These are phyloP conservation scores for Pichia sp. DNA, from an alignment of 1,139 yeast genomes.

Conservation along the genomic window DNA sequence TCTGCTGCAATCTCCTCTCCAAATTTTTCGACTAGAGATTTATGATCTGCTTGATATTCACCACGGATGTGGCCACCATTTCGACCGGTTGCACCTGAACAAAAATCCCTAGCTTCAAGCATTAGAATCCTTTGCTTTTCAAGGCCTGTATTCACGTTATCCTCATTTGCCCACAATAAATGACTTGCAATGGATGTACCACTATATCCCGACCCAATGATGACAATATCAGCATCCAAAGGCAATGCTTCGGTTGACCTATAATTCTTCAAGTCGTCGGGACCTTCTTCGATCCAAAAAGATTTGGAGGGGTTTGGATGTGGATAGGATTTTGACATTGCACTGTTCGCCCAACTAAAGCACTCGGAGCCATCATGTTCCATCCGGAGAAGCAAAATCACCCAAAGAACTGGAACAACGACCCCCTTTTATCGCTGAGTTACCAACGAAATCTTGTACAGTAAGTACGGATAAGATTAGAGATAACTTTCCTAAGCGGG, in stretches of 20 bases:
- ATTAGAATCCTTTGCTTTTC: constrained; percentile 19
- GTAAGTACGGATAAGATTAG: too few relatives aligned
- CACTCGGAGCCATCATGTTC: too few relatives aligned
- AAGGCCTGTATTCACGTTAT: constrained; percentile 8
- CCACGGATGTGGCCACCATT: constrained; percentile 44
- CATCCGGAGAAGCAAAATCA: too few relatives aligned
- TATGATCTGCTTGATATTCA: constrained; percentile 26
- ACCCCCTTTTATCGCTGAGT: too few relatives aligned
- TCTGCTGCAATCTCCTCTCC: constrained; percentile 30
- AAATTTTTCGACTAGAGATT: constrained; percentile 18
- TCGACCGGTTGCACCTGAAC: constrained; percentile 43
- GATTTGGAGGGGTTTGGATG: constrained; percentile 9
- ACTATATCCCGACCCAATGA: constrained; percentile 37
- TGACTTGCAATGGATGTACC: constrained; percentile 34
- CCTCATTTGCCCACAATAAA: constrained; percentile 13
- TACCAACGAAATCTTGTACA: too few relatives aligned
- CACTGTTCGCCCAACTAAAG: too few relatives aligned
- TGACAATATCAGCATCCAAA: constrained; percentile 28
- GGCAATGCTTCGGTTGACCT: constrained; percentile 17
- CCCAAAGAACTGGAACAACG: too few relatives aligned
- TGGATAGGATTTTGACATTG: constrained; percentile 14
- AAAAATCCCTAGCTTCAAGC: constrained; percentile 36
- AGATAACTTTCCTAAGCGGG: too few relatives aligned
- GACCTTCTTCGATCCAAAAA: constrained; percentile 19
- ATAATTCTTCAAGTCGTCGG: constrained; percentile 8